Base-by-base conservation (phyloP, 1,284 basidiomycete genomes). In the Takashimella koratensis region DNA sequence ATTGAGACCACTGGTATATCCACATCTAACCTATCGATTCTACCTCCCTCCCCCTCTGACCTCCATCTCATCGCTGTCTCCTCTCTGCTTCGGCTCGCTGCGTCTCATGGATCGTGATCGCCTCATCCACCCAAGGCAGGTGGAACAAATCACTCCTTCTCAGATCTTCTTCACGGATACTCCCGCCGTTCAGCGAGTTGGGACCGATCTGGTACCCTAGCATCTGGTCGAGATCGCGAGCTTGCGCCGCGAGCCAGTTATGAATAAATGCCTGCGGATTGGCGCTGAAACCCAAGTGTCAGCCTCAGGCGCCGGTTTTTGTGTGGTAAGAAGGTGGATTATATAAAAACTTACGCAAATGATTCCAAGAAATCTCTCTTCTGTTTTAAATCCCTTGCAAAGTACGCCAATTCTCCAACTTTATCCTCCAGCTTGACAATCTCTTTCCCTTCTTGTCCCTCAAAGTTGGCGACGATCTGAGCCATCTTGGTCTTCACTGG, bases 201-300 rank as follows among this genome's bases (percentile, higher is more conserved):
- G 87, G 84, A 2, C 91, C 91, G 13, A 77, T 75, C 61, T 74
- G 76, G 71, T 86, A 89, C 40, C 88, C 90, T n/a, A 98, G 80
- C 55, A 96, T 82, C 54, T 83, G 85, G 73, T 95, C 91, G 41
- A 98, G 76, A 73, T 96, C 92, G 19, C 90, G 82, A 26, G 91
- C 88, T 73, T 98, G 95, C 3, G 88, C 91, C 53, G 87, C 87
- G 30, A 97, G 77, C 89, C 90, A 98, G 3, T 84, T 87, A 62
- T 91, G 85, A 53, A 96, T 86, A 69, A 97, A 96, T 27, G 79
- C 80, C 52, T 72, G 65, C 19, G 67, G 69, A 26, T 65, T 61
- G 1, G 67, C 58, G 10, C 71, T 73, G 57, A 11, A 27, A n/a
- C n/a, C n/a, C n/a, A n/a, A n/a, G n/a, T n/a, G n/a, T n/a, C 11